A percentile compares a stretch with the other conserved stretches of the same genome.
phyloP scores from a whole-genome alignment of 768 basidiomycete species.

The Candolleomyces efflorescens region DNA sequence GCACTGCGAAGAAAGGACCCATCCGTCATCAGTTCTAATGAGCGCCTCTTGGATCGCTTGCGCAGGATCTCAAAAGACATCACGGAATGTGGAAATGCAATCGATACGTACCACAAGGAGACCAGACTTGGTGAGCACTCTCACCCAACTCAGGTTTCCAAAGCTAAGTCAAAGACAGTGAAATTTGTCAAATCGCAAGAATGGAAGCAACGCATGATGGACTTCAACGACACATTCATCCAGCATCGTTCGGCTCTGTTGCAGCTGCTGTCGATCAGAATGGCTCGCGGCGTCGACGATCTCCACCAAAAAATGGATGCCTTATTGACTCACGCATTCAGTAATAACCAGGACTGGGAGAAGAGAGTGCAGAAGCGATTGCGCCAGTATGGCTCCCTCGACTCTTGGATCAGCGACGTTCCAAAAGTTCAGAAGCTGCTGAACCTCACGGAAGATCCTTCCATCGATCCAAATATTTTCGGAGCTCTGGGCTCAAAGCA shows the following conservation, averaged over 20 bases:
- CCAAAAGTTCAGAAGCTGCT: conserved; percentile 10
- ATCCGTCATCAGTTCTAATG: background rate
- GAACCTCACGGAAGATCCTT: conserved; percentile 9
- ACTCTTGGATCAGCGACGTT: conserved; percentile 12
- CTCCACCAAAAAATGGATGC: conserved; percentile 13
- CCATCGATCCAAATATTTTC: background rate
- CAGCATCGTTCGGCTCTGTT: conserved; percentile 11
- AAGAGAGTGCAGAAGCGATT: conserved; percentile 10
- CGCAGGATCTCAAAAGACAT: conserved; percentile 12
- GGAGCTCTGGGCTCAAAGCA: background rate
- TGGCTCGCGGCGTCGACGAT: conserved; percentile 10
- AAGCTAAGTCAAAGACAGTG: conserved; percentile 1
- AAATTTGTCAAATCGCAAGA: conserved; percentile 19
- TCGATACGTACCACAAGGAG: conserved; percentile 21
- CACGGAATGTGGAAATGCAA: conserved; percentile 16
- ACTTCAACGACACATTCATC: conserved; percentile 13
- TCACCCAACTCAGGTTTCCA: background rate
- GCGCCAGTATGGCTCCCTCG: conserved; percentile 5
- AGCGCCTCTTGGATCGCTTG: conserved; percentile 1
- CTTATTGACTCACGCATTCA: conserved; percentile 13
- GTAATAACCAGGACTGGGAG: conserved; percentile 16
- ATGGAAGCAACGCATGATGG: conserved; percentile 16
- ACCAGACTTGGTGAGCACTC: conserved; percentile 13
- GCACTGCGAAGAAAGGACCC: background rate
- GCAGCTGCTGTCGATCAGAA: conserved; percentile 12